phyloP scores from a whole-genome alignment of 345 rosid genomes.

The Salix arbutifolia region DNA sequence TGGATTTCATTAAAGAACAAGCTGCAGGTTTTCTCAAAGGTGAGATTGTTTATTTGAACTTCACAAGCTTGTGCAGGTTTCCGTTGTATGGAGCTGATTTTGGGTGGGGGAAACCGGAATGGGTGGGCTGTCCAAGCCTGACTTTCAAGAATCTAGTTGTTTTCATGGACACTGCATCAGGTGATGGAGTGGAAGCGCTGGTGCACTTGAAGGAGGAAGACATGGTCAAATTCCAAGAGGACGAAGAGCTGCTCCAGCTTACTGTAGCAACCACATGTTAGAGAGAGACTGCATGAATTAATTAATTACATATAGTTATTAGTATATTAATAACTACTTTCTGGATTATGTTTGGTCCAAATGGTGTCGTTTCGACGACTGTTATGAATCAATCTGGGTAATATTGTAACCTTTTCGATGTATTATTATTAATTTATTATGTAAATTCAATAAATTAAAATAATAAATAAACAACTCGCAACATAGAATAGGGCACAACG shows the following conservation, averaged over 20 bases:
- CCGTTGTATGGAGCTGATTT: constrained; percentile 44
- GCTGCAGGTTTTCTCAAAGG: constrained; percentile 14
- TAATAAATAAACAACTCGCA: too few relatives aligned
- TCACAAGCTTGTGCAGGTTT: constrained; percentile 41
- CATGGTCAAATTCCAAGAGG: constrained; percentile 16
- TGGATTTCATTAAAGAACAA: constrained; percentile 12
- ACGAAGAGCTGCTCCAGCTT: constrained; percentile 1
- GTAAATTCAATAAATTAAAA: too few relatives aligned
- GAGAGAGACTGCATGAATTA: not conserved
- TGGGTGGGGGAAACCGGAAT: constrained; percentile 30
- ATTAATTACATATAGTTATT: not conserved
- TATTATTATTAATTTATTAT: too few relatives aligned
- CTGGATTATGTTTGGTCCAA: not conserved
- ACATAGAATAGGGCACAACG: too few relatives aligned
- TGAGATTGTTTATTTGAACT: constrained; percentile 7
- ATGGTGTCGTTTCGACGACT: not conserved
- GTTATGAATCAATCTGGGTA: not conserved
- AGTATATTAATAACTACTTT: not conserved
- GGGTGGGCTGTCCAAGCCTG: constrained; percentile 5
- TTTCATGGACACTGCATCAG: constrained; percentile 32
- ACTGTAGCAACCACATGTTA: not conserved
- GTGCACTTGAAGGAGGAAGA: constrained; percentile 12
- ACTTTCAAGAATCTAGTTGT: constrained; percentile 36
- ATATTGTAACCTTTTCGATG: not conserved
- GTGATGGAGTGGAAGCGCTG: constrained; percentile 34